Base-by-base conservation (phyloP, 768 basidiomycete species). In the Russula vinacea region DNA sequence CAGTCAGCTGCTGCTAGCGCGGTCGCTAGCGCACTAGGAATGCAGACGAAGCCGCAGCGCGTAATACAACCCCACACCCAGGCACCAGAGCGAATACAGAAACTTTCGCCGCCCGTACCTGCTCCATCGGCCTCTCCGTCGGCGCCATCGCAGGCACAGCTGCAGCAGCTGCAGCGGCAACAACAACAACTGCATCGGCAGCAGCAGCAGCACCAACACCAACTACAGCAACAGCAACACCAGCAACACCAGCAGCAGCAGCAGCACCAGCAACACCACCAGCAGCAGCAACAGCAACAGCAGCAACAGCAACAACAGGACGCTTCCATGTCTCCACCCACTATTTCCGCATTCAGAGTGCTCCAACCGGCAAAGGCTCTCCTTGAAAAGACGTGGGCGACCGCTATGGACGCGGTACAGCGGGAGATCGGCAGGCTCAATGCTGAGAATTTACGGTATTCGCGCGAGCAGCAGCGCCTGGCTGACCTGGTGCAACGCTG, bases 371-470 rank as follows among this genome's bases (percentile, higher is more conserved):
- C 55, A 19, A 67, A 67, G 35, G 40, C 22, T 2, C 62, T 67
- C 24, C 58, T 67, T 42, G 66, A 67, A 44, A 42, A 67, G 63
- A 56, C 66, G 14, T 67, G 66, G 66, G 55, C 50, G 5, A 56
- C 63, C 0, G 55, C 66, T 4, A 56, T 67, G 22, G 50, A 52
- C 22, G 50, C 55, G 0, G 63, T 65, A 14, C 63, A 65, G 32
- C 45, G 26, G 10, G 63, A 67, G 22, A 37, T 67, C 22, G 24
- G 54, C 50, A 50, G 16, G 3, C 19, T 67, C 22, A 22, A 59
- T 5, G 45, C 58, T 2, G 62, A 65, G 6, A 45, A 50, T 1
- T 14, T 24, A 10, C 62, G 53, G 19, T 32, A 29, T 2, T 0
- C 13, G 33, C 52, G 24, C 19, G 62, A 67, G 42, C 64, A 56